phyloP scores from a whole-genome alignment of 441 rosid genomes.

The Eutrema salsugineum region DNA sequence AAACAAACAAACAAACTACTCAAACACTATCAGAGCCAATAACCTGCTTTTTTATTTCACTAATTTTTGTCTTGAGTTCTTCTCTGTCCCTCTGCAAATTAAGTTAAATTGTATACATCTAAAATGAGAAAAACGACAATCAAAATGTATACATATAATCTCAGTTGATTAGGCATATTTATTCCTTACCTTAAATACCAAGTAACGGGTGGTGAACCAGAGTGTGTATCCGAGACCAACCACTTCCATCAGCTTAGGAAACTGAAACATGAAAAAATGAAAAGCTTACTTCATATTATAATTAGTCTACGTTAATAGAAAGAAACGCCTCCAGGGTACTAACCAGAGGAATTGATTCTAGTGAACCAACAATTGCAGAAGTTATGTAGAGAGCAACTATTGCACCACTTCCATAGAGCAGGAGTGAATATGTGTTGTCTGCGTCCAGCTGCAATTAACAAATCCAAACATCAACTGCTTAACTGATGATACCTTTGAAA shows the following conservation, averaged over 20 bases:
- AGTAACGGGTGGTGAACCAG: constrained; percentile 78
- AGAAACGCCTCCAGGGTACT: neutral
- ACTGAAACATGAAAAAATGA: constrained; percentile 30
- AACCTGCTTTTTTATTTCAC: constrained; percentile 66
- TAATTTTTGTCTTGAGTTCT: constrained; percentile 56
- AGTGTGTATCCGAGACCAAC: constrained; percentile 83
- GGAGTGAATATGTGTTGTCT: constrained; percentile 45
- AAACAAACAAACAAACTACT: neutral
- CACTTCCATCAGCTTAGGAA: constrained; percentile 83
- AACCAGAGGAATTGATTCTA: constrained; percentile 91
- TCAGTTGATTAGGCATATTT: neutral
- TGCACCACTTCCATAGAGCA: constrained; percentile 62
- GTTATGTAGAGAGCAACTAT: constrained; percentile 55
- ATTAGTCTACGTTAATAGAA: too few species aligned
- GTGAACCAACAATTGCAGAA: constrained; percentile 57
- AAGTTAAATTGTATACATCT: neutral
- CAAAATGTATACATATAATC: neutral
- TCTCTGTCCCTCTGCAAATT: constrained; percentile 65
- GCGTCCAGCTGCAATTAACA: constrained; percentile 57
- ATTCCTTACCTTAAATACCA: constrained; percentile 69
- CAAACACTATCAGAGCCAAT: constrained; percentile 60
- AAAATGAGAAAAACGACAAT: neutral
- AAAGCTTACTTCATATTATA: neutral
- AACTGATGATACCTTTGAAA: neutral
- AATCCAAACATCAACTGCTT: neutral